These are phyloP conservation scores for Ustilago vetiveriae DNA, from an alignment of 1,284 basidiomycete species.

Conservation along the genomic window DNA sequence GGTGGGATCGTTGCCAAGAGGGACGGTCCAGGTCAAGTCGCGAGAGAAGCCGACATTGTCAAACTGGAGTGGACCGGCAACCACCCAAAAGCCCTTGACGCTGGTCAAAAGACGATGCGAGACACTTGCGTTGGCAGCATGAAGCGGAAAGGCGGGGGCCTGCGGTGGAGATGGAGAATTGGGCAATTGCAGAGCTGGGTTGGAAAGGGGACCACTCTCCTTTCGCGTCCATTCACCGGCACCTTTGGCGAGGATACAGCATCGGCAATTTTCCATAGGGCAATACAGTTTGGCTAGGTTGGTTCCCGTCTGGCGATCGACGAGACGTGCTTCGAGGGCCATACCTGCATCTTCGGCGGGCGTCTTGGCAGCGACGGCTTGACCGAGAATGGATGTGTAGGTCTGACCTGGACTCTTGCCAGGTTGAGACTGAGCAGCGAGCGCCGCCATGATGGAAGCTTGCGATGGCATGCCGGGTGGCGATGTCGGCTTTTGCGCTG, in stretches of 20 bases:
- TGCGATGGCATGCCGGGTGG: slow-evolving; percentile 50
- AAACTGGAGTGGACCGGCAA: slow-evolving; percentile 58
- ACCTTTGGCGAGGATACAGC: slow-evolving; percentile 50
- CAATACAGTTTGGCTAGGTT: slow-evolving; percentile 62
- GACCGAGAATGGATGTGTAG: slow-evolving; percentile 60
- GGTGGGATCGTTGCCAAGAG: slow-evolving; percentile 5
- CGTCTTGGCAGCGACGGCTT: slow-evolving; percentile 64
- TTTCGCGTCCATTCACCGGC: slow-evolving; percentile 55
- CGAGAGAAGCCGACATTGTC: slow-evolving; percentile 64
- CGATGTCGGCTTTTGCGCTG: slow-evolving; percentile 5
- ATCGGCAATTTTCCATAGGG: slow-evolving; percentile 62
- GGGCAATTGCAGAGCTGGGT: slow-evolving; percentile 42
- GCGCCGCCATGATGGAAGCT: slow-evolving; percentile 52
- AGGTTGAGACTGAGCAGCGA: slow-evolving; percentile 41
- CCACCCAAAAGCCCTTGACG: slow-evolving; percentile 58
- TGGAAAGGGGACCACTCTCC: slow-evolving; percentile 59
- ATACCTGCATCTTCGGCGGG: slow-evolving; percentile 58
- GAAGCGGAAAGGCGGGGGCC: slow-evolving; percentile 37
- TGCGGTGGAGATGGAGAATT: slow-evolving; percentile 46
- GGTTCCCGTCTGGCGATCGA: slow-evolving; percentile 49
- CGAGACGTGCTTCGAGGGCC: slow-evolving; percentile 63
- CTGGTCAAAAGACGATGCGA: slow-evolving; percentile 31
- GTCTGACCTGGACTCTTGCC: slow-evolving; percentile 40
- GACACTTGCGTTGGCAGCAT: slow-evolving; percentile 14
- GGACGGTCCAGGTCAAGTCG: slow-evolving; percentile 57